Evolutionary conservation across 2,329 filamentous ascomycete genomes (phyloP).

Genomic region (Fusarium sp.): DNA sequence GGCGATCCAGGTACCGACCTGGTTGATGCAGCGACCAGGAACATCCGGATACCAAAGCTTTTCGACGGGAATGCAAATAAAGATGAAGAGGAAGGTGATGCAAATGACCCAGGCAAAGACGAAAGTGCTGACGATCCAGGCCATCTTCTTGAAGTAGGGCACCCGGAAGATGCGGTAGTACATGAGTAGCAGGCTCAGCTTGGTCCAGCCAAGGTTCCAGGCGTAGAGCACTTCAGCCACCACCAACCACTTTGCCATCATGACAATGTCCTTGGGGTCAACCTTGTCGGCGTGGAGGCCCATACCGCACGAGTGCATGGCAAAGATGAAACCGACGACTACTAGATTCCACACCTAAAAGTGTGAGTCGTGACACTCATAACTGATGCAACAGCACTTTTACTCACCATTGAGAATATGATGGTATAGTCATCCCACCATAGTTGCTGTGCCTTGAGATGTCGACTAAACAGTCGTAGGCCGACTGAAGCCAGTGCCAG

Average conservation of each 20-base stretch:
- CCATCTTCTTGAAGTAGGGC: constrained; percentile 55
- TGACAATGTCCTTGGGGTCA: constrained; percentile 50
- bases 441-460: constrained; percentile 55
- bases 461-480: constrained; percentile 56
- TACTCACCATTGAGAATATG: constrained; percentile 58
- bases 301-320: constrained; percentile 60
- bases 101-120: constrained; percentile 60
- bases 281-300: constrained; percentile 58
- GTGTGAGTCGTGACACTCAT: not conserved
- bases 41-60: constrained; percentile 61
- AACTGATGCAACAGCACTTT: too few relatives aligned
- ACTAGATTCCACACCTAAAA: constrained; percentile 54
- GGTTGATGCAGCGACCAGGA: constrained; percentile 61
- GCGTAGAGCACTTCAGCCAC: constrained; percentile 61
- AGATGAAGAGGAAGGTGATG: constrained; percentile 62
- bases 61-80: constrained; percentile 63
- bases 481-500: constrained; percentile 53
- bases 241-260: constrained; percentile 60
- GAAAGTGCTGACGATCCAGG: constrained; percentile 55
- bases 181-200: constrained; percentile 62
- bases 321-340: constrained; percentile 61
- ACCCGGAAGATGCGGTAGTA: constrained; percentile 64
- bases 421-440: constrained; percentile 66
- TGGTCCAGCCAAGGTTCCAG: constrained; percentile 62
- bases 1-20: constrained; percentile 62